A percentile compares a stretch with the other conserved stretches of the same genome.
These are phyloP conservation scores for Tulasnella sp. DNA, from an alignment of 768 basidiomycete genomes.

Conservation along the genomic window DNA sequence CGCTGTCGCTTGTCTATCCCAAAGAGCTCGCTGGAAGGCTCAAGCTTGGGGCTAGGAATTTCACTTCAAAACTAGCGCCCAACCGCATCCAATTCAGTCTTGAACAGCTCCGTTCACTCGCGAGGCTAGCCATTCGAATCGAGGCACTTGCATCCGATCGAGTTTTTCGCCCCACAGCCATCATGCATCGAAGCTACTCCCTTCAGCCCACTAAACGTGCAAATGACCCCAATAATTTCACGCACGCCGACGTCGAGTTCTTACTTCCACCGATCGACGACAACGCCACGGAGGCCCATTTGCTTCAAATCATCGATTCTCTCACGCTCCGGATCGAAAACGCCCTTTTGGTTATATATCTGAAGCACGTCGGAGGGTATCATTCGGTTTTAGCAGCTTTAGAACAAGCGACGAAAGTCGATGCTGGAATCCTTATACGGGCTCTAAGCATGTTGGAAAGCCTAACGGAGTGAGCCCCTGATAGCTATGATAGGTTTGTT, in stretches of 20 bases:
- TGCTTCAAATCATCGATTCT: constrained; percentile 72
- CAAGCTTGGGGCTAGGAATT: constrained; percentile 39
- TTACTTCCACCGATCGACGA: constrained; percentile 67
- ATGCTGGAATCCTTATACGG: constrained; percentile 24
- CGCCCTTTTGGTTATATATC: constrained; percentile 43
- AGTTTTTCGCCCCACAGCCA: constrained; percentile 49
- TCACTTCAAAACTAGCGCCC: constrained; percentile 35
- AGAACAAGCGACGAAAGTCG: constrained; percentile 22
- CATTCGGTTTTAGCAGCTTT: constrained; percentile 15
- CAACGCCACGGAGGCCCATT: constrained; percentile 65
- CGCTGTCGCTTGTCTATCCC: constrained; percentile 81
- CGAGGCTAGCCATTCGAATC: constrained; percentile 66
- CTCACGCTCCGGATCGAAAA: constrained; percentile 74
- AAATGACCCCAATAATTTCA: constrained; percentile 37
- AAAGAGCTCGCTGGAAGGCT: constrained; percentile 65
- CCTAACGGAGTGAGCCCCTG: not conserved
- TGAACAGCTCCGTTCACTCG: constrained; percentile 71
- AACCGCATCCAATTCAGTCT: constrained; percentile 62
- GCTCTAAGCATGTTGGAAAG: constrained; percentile 25
- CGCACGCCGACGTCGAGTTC: constrained; percentile 57
- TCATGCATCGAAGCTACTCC: not conserved
- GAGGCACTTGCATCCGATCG: constrained; percentile 68
- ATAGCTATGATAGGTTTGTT: not conserved
- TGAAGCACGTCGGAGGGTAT: constrained; percentile 27
- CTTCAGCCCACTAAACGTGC: constrained; percentile 11